These are phyloP conservation scores for Cylindrodendrum hubeiense DNA, from an alignment of 2,329 filamentous ascomycete species.

Conservation along the genomic window DNA sequence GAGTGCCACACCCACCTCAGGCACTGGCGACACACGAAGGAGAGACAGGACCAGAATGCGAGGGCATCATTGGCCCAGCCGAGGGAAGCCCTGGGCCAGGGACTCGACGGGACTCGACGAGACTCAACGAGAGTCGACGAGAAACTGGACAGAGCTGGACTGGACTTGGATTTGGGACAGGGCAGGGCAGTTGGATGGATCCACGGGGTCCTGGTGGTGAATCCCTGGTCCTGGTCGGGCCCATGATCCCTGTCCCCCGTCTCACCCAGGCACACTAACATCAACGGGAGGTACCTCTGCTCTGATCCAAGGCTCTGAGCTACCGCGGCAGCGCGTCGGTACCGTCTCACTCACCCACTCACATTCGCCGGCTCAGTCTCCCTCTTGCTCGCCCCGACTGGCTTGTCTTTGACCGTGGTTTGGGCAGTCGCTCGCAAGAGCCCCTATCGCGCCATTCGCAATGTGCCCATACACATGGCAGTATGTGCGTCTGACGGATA, in stretches of 20 bases:
- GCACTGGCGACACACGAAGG: constrained; percentile 20
- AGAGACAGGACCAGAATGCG: constrained; percentile 13
- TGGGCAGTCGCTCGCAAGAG: not conserved
- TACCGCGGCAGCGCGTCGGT: not conserved
- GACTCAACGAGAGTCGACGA: constrained; percentile 16
- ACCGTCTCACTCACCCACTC: not conserved
- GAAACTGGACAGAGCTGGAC: constrained; percentile 7
- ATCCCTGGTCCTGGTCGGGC: constrained; percentile 26
- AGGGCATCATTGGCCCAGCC: constrained; percentile 13
- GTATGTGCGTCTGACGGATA: constrained; percentile 22
- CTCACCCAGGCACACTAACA: constrained; percentile 24
- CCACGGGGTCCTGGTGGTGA: constrained; percentile 30
- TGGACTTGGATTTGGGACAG: constrained; percentile 18
- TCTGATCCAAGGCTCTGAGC: constrained; percentile 17
- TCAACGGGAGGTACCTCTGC: constrained; percentile 12
- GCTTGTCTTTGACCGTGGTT: not conserved
- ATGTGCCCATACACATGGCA: constrained; percentile 13
- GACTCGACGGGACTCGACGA: constrained; percentile 4
- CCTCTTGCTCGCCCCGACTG: not conserved
- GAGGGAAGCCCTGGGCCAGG: not conserved
- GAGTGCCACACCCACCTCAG: constrained; percentile 18
- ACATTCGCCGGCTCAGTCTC: not conserved
- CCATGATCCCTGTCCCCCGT: constrained; percentile 25
- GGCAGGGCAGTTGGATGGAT: constrained; percentile 26
- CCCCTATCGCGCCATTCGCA: constrained; percentile 10